Conservation (phyloP, 163 green algal species). For the Chloroidium sp. region DNA sequence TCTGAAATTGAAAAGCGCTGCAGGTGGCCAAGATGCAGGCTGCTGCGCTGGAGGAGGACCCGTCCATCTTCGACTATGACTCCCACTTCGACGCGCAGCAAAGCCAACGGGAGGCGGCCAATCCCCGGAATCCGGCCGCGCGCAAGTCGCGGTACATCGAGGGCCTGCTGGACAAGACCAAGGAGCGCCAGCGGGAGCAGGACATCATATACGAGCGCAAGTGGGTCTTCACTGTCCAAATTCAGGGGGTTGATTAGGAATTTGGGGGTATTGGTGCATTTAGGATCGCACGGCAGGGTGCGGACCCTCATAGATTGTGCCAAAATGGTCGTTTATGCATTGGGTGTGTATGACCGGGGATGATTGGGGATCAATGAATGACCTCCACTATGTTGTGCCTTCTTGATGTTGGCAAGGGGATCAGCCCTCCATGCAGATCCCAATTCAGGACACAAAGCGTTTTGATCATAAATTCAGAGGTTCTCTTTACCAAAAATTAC, state of each 20-base stretch:
- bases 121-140: slow-evolving; percentile 49
- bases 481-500: too few relatives aligned
- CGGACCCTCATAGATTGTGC: not conserved
- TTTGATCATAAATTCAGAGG: too few relatives aligned
- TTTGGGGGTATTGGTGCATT: not conserved
- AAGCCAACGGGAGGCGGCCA: slow-evolving; percentile 30
- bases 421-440: too few relatives aligned
- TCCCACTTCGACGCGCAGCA: slow-evolving; percentile 79
- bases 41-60: slow-evolving; percentile 76
- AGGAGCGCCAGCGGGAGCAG: slow-evolving; percentile 68
- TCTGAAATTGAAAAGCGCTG: not conserved
- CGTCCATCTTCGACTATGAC: slow-evolving; percentile 92
- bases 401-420: too few relatives aligned
- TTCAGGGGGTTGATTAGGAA: not conserved
- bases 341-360: too few relatives aligned
- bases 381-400: too few relatives aligned
- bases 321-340: not conserved
- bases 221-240: slow-evolving; percentile 2
- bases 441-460: too few relatives aligned
- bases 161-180: slow-evolving; percentile 64
- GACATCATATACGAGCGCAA: slow-evolving; percentile 68
- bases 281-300: not conserved
- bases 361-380: too few relatives aligned
- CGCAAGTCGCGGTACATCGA: slow-evolving; percentile 73
- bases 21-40: slow-evolving; percentile 75